Percentiles rank a stretch among this genome's conserved stretches.
phyloP scores from a whole-genome alignment of 2,329 filamentous ascomycete species.

The Aspergillus transmontanensis region DNA sequence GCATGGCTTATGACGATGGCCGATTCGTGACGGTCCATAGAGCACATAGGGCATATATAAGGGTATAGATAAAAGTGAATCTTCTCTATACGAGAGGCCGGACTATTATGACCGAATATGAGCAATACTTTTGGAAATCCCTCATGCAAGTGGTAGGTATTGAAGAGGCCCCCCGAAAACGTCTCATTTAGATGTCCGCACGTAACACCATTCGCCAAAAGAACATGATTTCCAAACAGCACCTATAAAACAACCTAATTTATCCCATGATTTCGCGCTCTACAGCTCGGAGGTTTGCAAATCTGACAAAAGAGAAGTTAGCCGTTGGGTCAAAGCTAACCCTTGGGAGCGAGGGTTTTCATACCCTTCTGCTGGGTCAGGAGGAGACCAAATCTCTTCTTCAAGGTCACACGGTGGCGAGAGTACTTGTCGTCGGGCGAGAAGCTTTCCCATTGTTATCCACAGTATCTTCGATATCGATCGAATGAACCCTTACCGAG shows the following conservation, averaged over 20 bases:
- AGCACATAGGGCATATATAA: slow-evolving; percentile 16
- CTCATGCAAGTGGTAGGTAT: slow-evolving; percentile 1
- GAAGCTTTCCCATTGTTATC: slow-evolving; percentile 53
- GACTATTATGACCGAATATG: slow-evolving; percentile 5
- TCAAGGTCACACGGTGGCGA: slow-evolving; percentile 86
- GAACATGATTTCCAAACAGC: slow-evolving; percentile 28
- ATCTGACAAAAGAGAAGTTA: slow-evolving; percentile 24
- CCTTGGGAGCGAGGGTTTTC: slow-evolving; percentile 18
- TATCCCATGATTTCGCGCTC: slow-evolving; percentile 19
- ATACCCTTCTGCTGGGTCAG: slow-evolving; percentile 72
- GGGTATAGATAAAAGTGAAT: slow-evolving; percentile 16
- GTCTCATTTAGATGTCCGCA: slow-evolving; percentile 31
- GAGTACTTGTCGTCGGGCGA: slow-evolving; percentile 99
- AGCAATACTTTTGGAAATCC: slow-evolving; percentile 4
- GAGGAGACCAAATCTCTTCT: slow-evolving; percentile 88
- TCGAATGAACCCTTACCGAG: slow-evolving; percentile 53
- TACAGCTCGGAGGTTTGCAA: slow-evolving; percentile 36
- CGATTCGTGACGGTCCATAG: slow-evolving; percentile 11
- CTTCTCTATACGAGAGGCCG: slow-evolving; percentile 4
- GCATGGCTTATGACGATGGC: slow-evolving; percentile 17
- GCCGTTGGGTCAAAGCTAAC: not conserved
- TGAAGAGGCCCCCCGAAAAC: slow-evolving; percentile 18
- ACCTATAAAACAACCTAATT: slow-evolving; percentile 27
- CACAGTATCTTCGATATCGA: not conserved
- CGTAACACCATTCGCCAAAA: slow-evolving; percentile 45